Base-by-base conservation (phyloP, 352 stramenopile genomes). In the Globisporangium mamillatum region DNA sequence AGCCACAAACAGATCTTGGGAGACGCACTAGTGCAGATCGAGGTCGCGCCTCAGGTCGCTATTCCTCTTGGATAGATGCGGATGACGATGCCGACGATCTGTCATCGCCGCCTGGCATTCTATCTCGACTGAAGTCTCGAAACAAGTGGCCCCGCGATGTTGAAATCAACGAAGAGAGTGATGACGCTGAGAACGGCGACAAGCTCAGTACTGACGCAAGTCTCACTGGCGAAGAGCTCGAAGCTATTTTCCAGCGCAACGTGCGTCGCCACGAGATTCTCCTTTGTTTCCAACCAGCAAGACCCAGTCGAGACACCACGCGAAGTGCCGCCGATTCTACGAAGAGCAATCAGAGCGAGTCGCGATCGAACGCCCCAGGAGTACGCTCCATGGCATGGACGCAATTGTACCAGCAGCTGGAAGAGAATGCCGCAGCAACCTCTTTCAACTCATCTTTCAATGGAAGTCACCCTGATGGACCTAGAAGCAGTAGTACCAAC, bases 201-300 rank as follows among this genome's bases (percentile, higher is more conserved):
- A 63, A 66, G 0, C 41, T 64, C 12, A 29, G 55, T 0, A 46
- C 50, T 1, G 50, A 50, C 24, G 63, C 59, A 12, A 89, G 75
- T 63, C 48, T 88, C 12, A 69, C 76, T 9, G 82, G 78, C 0
- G 77, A 82, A 25, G 71, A 83, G 53, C 78, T 89, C 7, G 77
- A 88, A 64, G 73, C 73, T 9, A 78, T 89, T 34, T 90, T 90
- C 63, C 80, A 86, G 60, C 78, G 82, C 3, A 90, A 90, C 58
- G 59, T 90, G 6, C 73, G 78, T 20, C 80, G 80, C 2, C 79
- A 90, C 60, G 82, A 89, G 55, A 90, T 90, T 25, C 77, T 90
- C 20, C 32, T 77, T 0, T 72, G 78, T 1, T 90, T 90, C 46
- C 75, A 89, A 36, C 68, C 32, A n/a, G 41, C 16, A 16, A 48